Percentiles rank a stretch among this genome's conserved stretches.
These are phyloP conservation scores for Neonectria punicea DNA, from an alignment of 2,329 filamentous ascomycete species.

Conservation along the genomic window DNA sequence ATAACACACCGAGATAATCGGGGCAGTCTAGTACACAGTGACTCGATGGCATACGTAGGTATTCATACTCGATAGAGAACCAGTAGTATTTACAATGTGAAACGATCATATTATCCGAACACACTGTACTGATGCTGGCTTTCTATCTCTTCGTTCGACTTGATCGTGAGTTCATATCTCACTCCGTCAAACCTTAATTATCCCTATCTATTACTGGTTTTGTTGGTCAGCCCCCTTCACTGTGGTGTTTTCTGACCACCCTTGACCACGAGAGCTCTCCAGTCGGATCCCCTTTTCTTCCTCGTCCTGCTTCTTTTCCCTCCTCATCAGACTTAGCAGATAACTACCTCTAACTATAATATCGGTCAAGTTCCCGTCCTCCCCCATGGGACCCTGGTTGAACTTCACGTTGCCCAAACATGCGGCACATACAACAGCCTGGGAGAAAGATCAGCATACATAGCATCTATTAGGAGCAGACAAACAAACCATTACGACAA, in stretches of 20 bases:
- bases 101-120: background rate
- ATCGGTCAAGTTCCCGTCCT: slow-evolving; percentile 42
- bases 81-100: slow-evolving; percentile 17
- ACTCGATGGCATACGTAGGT: background rate
- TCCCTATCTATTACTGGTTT: slow-evolving; percentile 11
- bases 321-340: slow-evolving; percentile 41
- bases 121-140: background rate
- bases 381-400: slow-evolving; percentile 38
- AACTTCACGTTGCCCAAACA: slow-evolving; percentile 48
- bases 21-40: background rate
- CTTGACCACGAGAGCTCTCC: slow-evolving; percentile 25
- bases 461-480: background rate
- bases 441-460: slow-evolving; percentile 16
- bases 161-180: background rate
- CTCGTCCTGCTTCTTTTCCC: slow-evolving; percentile 24
- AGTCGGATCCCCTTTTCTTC: slow-evolving; percentile 30
- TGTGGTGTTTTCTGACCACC: slow-evolving; percentile 13
- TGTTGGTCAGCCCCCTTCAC: slow-evolving; percentile 5
- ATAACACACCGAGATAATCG: background rate
- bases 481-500: slow-evolving; percentile 58
- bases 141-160: background rate
- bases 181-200: slow-evolving; percentile 7
- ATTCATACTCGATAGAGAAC: background rate
- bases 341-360: slow-evolving; percentile 45
- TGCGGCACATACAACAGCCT: slow-evolving; percentile 42